Evolutionary conservation across 2,329 filamentous ascomycete species (phyloP), one percentile per base, ranked within the genome.

Genomic region (Botrytis elliptica): DNA sequence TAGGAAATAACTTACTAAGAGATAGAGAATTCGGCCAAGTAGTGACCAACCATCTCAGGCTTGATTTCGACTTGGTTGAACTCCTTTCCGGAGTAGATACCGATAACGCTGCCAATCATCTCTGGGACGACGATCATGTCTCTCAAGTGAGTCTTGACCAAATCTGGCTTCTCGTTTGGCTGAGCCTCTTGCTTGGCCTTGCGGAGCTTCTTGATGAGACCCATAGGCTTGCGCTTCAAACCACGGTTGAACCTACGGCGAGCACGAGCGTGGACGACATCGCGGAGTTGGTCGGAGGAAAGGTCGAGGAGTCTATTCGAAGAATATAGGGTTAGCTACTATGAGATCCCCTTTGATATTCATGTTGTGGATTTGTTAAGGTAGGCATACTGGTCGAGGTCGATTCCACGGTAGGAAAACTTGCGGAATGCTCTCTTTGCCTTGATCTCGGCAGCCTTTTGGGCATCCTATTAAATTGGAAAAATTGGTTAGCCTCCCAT

Each of bases 31-130:
- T 99, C 96, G 84, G 90, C 96, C 80, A 99, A 90, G 90, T 98
- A 98, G 90, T 98, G 95, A 85, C 96, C 96, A 86, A 99, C 96
- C 96, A 99, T 99, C 91, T 99, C 96, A 82, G 96, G 96, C 92
- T 98, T 98, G 89, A 99, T 96, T 88, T 99, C 96, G 82, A 99
- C 95, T 91, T 98, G 95, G 92, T 99, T 99, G 93, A 99, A 99
- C 88, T 98, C 95, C 92, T 99, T 99, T 85, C 96, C 96, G 81
- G 94, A 97, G 93, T 99, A 99, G 90, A 99, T 96, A 85, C 95
- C 96, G 83, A 99, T 93, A 83, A 99, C 95, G 86, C 90, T 93
- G 83, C 96, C 96, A 85, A 99, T 99, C 96, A 99, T 98, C 91
- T 99, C 96, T 83, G 96, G 96, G 82, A 99, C 96, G 84, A 99